These are phyloP conservation scores for Daldinia vernicosa DNA, from an alignment of 495 filamentous ascomycete genomes.

Conservation along the genomic window DNA sequence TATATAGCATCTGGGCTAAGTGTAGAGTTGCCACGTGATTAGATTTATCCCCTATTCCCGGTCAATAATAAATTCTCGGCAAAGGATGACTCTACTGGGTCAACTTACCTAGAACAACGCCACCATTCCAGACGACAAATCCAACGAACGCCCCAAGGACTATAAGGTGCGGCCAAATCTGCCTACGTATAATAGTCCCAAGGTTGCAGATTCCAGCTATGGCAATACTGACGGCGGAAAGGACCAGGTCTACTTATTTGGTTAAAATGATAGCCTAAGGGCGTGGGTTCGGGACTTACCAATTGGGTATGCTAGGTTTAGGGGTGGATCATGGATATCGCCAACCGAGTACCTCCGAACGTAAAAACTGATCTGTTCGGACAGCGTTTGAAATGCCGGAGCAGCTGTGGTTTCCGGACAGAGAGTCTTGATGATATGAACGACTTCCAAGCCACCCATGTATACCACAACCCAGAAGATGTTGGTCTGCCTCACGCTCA, in stretches of 20 bases:
- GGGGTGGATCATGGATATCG: conserved; percentile 71
- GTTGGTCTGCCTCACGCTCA: conserved; percentile 91
- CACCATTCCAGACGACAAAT: conserved; percentile 87
- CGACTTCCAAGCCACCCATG: conserved; percentile 76
- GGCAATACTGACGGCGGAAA: conserved; percentile 67
- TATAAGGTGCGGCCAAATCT: conserved; percentile 71
- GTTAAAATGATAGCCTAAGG: conserved; percentile 1
- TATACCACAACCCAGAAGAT: conserved; percentile 94
- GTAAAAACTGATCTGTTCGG: conserved; percentile 45
- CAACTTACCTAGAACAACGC: conserved; percentile 82
- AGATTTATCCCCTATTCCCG: conserved; percentile 78
- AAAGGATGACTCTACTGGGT: conserved; percentile 18
- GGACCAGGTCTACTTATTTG: conserved; percentile 48
- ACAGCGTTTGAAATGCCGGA: conserved; percentile 32
- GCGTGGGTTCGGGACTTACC: conserved; percentile 52
- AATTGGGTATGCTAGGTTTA: conserved; percentile 63
- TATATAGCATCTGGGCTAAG: conserved; percentile 91
- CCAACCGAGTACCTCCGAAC: conserved; percentile 54
- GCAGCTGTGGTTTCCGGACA: conserved; percentile 41
- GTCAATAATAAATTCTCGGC: conserved; percentile 15
- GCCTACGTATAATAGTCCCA: conserved; percentile 54
- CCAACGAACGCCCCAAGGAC: conserved; percentile 72
- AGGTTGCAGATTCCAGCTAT: conserved; percentile 64
- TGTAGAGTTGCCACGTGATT: conserved; percentile 92
- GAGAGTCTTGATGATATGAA: conserved; percentile 58